Evolutionary conservation across 805 yeast genomes (phyloP), one percentile per base, ranked within the genome.

Genomic region (Candida germanica): DNA sequence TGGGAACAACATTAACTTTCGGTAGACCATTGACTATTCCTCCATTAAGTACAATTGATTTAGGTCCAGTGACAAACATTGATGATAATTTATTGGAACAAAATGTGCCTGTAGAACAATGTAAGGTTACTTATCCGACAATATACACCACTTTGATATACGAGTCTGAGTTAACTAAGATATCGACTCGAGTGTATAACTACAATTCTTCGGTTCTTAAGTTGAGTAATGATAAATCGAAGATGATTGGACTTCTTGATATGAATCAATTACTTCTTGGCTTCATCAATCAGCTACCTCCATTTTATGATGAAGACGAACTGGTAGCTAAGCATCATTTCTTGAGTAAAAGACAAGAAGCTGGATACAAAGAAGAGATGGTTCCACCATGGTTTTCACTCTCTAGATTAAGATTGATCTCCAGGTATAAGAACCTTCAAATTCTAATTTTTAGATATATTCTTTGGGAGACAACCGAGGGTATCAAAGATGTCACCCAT

Each of bases 1-100:
- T 49, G 17, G 53, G 53, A 5, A 43, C 51, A 5, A 49, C 53
- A 0, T 29, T 49, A 8, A 49, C 53, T 2, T 49, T 47, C 36
- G 53, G 53, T 2, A 36, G 53, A 33, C 53, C 53, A 4, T 31
- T 49, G 12, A 43, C 53, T 2, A 49, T 49, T 6, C 53, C 53
- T 8, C 50, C 51, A 2, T 35, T 49, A 20, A 43, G 45, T 36
- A 49, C 53, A 2, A 49, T 49, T 29, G 53, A 44, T 25, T 39
- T 44, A 35, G 49, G 43, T 18, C 41, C 51, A 2, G 51, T 49
- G 7, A 31, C 36, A 6, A 47, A 49, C 26, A 42, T 48, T 24
- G 52, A 46, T 27, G 54, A 50, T 36, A 39, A 43, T 20, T 27
- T 47, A 17, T 31, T 43, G 10, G 23, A 27, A 12, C 44, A 38